Conservation (phyloP, 1,139 yeast genomes). For the Hyphopichia khmerensis region DNA sequence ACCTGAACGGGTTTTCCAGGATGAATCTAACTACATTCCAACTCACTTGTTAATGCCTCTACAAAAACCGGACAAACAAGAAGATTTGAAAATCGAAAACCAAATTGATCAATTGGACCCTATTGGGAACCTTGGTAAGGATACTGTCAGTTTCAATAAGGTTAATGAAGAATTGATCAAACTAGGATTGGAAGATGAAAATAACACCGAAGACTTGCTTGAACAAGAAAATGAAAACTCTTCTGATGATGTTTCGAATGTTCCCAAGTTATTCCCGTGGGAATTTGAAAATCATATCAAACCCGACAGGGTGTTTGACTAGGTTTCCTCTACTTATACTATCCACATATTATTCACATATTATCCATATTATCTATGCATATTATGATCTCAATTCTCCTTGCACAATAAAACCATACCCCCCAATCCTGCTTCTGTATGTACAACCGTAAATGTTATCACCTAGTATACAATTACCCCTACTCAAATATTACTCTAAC, state of each 20-base stretch:
- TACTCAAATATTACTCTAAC: too few relatives aligned
- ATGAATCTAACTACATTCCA: conserved; percentile 26
- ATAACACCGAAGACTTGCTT: conserved; percentile 12
- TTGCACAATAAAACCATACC: too few relatives aligned
- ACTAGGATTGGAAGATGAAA: conserved; percentile 11
- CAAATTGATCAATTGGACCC: background rate
- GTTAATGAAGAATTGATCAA: conserved; percentile 12
- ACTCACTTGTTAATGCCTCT: conserved; percentile 15
- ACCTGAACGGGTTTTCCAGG: conserved; percentile 34
- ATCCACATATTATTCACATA: too few relatives aligned
- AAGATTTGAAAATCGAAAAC: background rate
- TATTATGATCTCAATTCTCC: too few relatives aligned
- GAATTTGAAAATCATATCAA: conserved; percentile 20
- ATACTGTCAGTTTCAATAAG: conserved; percentile 6
- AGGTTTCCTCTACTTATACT: background rate
- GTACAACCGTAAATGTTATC: too few relatives aligned
- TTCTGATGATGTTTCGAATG: conserved; percentile 8
- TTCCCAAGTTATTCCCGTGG: conserved; percentile 36
- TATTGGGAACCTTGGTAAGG: background rate
- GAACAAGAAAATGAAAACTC: conserved; percentile 12
- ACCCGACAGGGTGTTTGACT: conserved; percentile 33
- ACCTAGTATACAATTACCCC: too few relatives aligned
- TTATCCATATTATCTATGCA: too few relatives aligned
- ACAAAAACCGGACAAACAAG: background rate
- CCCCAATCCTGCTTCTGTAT: too few relatives aligned